Evolutionary conservation across 768 basidiomycete species (phyloP).

Genomic region (Hygrophorus pudorinus): DNA sequence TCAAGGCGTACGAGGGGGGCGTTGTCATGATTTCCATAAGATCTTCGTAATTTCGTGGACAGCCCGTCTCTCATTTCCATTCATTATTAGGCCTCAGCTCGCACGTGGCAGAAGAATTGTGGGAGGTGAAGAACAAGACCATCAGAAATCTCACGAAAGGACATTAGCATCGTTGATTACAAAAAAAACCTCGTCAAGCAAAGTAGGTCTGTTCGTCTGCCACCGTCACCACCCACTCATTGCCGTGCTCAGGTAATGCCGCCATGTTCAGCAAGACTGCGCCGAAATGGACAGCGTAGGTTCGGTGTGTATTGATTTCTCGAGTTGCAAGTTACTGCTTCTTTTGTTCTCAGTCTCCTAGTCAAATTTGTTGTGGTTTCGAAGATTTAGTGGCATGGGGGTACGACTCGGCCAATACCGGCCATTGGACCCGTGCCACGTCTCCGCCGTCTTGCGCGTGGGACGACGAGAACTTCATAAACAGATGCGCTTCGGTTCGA

Average conservation of each 20-base stretch:
- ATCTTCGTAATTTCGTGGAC: constrained; percentile 11
- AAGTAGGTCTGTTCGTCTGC: constrained; percentile 37
- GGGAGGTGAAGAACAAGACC: constrained; percentile 95
- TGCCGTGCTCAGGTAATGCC: constrained; percentile 45
- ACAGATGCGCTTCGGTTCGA: too few relatives aligned
- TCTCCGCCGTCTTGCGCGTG: too few relatives aligned
- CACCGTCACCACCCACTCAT: constrained; percentile 1
- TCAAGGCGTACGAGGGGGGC: constrained; percentile 95
- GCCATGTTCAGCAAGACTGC: constrained; percentile 85
- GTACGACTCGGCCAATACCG: too few relatives aligned
- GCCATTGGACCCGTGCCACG: too few relatives aligned
- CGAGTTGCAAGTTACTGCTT: neutral
- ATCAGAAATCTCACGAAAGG: constrained; percentile 88
- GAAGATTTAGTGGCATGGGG: too few relatives aligned
- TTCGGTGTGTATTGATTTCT: neutral
- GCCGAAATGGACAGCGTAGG: constrained; percentile 56
- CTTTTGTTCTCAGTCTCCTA: too few relatives aligned
- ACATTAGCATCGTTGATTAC: constrained; percentile 89
- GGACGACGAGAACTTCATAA: too few relatives aligned
- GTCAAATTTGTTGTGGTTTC: too few relatives aligned
- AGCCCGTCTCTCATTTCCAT: neutral
- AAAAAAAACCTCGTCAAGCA: constrained; percentile 79
- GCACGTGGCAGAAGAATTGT: constrained; percentile 96
- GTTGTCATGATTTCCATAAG: constrained; percentile 99
- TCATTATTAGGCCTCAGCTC: constrained; percentile 71